Percentiles rank a stretch among this genome's conserved stretches.
Evolutionary conservation across 257 asterid genomes (phyloP).

Genomic region (Salvia hispanica): DNA sequence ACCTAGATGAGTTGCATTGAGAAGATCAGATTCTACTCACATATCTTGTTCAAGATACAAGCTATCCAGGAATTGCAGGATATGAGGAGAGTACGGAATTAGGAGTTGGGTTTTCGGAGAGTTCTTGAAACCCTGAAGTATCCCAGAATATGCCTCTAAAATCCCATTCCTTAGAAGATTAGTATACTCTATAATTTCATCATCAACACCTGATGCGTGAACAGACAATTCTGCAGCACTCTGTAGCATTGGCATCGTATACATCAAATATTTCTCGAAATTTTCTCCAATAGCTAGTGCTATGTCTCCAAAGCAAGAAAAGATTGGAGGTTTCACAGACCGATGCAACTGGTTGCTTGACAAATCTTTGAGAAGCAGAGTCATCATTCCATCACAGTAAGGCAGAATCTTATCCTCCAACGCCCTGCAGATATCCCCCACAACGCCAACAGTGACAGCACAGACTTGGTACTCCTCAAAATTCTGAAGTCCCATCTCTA

Average conservation of each 20-base stretch:
- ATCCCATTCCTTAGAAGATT: conserved; percentile 69
- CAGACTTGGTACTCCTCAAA: conserved; percentile 85
- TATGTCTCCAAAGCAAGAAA: conserved; percentile 81
- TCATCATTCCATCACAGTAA: conserved; percentile 78
- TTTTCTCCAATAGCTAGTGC: conserved; percentile 76
- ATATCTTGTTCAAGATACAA: conserved; percentile 73
- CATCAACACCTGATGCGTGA: conserved; percentile 64
- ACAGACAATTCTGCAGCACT: conserved; percentile 79
- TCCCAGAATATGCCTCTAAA: conserved; percentile 79
- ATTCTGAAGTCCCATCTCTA: conserved; percentile 85
- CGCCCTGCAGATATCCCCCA: conserved; percentile 78
- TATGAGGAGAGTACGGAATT: conserved; percentile 70
- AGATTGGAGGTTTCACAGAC: conserved; percentile 85
- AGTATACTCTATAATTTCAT: conserved; percentile 71
- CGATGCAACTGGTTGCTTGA: conserved; percentile 78
- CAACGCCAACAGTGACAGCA: conserved; percentile 77
- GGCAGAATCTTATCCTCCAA: conserved; percentile 71
- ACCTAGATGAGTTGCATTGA: conserved; percentile 12
- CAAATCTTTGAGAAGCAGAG: conserved; percentile 71
- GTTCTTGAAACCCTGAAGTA: conserved; percentile 76
- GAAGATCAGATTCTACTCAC: conserved; percentile 42
- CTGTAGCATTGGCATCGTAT: conserved; percentile 86
- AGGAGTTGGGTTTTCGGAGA: conserved; percentile 71
- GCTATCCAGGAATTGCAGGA: conserved; percentile 73
- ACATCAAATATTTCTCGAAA: conserved; percentile 74